Evolutionary conservation across 2,329 filamentous ascomycete genomes (phyloP).

Genomic region (Endothia cerciana): DNA sequence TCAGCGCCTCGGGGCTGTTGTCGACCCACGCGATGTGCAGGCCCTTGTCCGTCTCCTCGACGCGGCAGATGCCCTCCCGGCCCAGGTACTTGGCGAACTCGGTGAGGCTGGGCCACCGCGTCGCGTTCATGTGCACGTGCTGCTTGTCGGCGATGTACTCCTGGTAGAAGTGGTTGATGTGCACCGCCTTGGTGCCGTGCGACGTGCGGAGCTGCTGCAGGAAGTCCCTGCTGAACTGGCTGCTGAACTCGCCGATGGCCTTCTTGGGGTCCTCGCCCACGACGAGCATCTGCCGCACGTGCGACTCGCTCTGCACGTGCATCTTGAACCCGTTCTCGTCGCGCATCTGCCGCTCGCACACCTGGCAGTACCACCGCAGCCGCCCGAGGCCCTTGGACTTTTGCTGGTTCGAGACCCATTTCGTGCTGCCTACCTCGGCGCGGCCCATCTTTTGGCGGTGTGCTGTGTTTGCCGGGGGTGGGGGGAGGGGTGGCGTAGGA

Average conservation of each 20-base stretch:
- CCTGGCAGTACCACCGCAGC: conserved; percentile 88
- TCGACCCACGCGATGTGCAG: conserved; percentile 90
- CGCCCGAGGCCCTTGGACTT: conserved; percentile 80
- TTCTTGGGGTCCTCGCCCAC: conserved; percentile 88
- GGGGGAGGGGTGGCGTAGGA: background rate
- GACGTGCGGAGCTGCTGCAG: conserved; percentile 74
- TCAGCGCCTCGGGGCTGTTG: conserved; percentile 82
- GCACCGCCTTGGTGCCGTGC: conserved; percentile 88
- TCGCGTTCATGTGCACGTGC: conserved; percentile 93
- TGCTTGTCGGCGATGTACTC: conserved; percentile 87
- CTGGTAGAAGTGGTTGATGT: conserved; percentile 94
- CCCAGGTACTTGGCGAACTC: conserved; percentile 90
- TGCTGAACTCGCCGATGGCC: conserved; percentile 79
- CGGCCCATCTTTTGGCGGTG: conserved; percentile 71
- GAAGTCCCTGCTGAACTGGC: conserved; percentile 81
- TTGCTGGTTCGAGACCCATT: conserved; percentile 87
- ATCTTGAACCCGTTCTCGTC: conserved; percentile 93
- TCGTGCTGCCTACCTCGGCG: conserved; percentile 91
- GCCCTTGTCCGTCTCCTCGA: conserved; percentile 88
- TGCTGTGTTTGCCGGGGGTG: conserved; percentile 29
- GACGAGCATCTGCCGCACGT: conserved; percentile 86
- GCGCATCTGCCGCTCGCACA: conserved; percentile 74
- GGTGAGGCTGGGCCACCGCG: conserved; percentile 83
- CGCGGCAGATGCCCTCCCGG: conserved; percentile 82
- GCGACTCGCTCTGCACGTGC: conserved; percentile 82